Base-by-base conservation (phyloP, 2,329 filamentous ascomycete genomes). In the Pseudopyrenochaeta lycopersici region DNA sequence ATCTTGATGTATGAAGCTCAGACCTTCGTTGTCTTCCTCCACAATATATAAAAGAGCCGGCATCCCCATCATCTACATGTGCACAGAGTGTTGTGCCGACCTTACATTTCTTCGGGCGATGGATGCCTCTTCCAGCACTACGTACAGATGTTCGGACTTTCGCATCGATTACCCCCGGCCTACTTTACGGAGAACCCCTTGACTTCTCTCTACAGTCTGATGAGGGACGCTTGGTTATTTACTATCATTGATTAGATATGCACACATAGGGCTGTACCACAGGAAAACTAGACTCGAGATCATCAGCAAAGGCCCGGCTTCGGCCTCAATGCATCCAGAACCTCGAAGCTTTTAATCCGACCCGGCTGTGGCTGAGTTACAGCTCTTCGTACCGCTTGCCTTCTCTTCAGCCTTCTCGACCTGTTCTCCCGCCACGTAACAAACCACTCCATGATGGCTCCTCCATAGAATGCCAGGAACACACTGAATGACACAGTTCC, bases 381-480 rank as follows among this genome's bases (percentile, higher is more conserved):
- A 9, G 35, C 43, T 23, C 43, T 56, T n/a, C 38, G 46, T 1
- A 43, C 38, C 12, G 49, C 30, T 14, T 48, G 52, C 40, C 53
- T 52, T 14, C 30, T 60, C 46, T 60, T 58, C 31, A 51, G 14
- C 52, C 54, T 54, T 29, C 64, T 52, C 18, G 36, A 56, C 12
- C 66, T 45, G 29, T 62, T 60, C 35, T 77, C 75, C 27, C 68
- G 64, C 76, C 76, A 79, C 15, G 64, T 57, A 33, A 74, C 49
- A 7, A 77, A 46, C 53, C 64, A 69, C 31, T 78, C 77, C 20
- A 75, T 52, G 14, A 78, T 71, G 1, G 66, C 60, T 7, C 69
- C 69, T 4, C 78, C 77, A 47, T 76, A 77, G 52, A 79, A 80
- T 2, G 77, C 77, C 15, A 79, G 51, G 32, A 78, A 76, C 0